Conservation (phyloP, 2,329 filamentous ascomycete genomes). For the Colletotrichum endophyticum region DNA sequence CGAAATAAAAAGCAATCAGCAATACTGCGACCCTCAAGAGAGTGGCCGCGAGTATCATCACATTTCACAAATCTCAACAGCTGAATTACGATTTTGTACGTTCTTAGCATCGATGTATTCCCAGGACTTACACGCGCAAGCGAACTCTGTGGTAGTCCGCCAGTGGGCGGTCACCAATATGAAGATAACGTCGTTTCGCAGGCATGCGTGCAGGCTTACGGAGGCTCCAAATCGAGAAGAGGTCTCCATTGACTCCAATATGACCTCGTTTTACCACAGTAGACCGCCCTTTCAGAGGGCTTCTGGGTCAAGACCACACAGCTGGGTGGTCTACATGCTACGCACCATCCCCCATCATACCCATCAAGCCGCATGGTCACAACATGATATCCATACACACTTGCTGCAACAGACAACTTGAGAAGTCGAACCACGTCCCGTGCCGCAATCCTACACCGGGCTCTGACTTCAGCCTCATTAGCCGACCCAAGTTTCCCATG, state of each 20-base stretch:
- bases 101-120: too few species aligned
- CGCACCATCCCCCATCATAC: neutral
- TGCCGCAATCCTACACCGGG: neutral
- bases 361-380: neutral
- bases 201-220: neutral
- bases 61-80: too few species aligned
- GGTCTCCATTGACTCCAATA: neutral
- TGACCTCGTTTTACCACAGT: fast-evolving
- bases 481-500: neutral
- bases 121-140: too few species aligned
- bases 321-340: neutral
- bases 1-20: too few species aligned
- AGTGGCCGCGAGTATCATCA: too few species aligned
- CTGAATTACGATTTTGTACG: too few species aligned
- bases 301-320: neutral
- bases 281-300: neutral
- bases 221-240: neutral
- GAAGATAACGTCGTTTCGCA: neutral
- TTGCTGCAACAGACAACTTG: neutral
- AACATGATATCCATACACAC: neutral
- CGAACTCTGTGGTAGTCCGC: too few species aligned
- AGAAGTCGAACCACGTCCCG: neutral
- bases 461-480: neutral
- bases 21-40: too few species aligned
- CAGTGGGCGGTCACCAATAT: fast-evolving